Conservation (phyloP, 208 protist genomes). For the Blechomonas ayalai region DNA sequence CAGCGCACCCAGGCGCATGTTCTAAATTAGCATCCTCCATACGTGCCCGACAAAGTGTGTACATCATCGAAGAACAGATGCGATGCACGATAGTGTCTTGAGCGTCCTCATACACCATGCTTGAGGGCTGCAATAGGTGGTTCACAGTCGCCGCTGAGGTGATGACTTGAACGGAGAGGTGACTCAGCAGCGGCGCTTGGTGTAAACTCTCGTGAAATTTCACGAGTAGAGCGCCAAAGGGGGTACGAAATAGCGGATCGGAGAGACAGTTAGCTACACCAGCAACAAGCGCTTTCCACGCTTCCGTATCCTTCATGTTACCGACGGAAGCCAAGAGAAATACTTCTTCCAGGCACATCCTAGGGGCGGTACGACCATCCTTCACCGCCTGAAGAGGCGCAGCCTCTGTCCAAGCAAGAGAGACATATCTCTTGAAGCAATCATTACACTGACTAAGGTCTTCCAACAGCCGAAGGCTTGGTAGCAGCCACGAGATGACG, state of each 20-base stretch:
- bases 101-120: conserved; percentile 22
- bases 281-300: conserved; percentile 12
- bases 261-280: conserved; percentile 25
- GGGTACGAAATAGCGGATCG: conserved; percentile 40
- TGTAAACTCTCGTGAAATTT: conserved; percentile 36
- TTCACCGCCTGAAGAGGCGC: too few relatives aligned
- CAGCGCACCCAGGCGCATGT: too few relatives aligned
- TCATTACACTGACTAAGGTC: too few relatives aligned
- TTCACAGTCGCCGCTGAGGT: conserved; percentile 45
- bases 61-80: conserved; percentile 28
- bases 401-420: too few relatives aligned
- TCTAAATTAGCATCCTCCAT: too few relatives aligned
- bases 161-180: conserved; percentile 53
- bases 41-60: conserved; percentile 11
- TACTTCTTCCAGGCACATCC: conserved; percentile 25
- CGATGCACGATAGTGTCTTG: conserved; percentile 52
- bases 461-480: too few relatives aligned
- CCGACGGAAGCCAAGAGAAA: conserved; percentile 9
- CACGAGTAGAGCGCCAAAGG: conserved; percentile 36
- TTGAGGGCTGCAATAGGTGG: conserved; percentile 11
- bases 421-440: too few relatives aligned
- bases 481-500: too few relatives aligned
- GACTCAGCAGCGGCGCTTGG: conserved; percentile 5
- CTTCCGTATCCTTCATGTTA: not conserved
- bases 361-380: too few relatives aligned